Base-by-base conservation (phyloP, 768 basidiomycete genomes). In the Boletus subcaerulescens region DNA sequence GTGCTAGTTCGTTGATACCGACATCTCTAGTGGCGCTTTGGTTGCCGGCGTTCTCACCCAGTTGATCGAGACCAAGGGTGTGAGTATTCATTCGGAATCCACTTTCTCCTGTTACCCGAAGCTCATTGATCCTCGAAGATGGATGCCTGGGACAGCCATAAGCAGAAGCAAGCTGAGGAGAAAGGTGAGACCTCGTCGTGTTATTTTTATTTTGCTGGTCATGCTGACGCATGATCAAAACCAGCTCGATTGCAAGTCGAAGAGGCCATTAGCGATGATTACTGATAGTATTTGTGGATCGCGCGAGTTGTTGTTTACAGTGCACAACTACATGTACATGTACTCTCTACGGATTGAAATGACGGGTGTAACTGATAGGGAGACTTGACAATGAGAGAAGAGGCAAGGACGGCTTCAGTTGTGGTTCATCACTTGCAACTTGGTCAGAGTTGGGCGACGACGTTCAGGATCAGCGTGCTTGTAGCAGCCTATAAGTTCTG, bases 21-120 rank as follows among this genome's bases (percentile, higher is more conserved):
- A 38, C 22, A 5, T 48, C 22, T 33, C 17, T 48, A 65, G 64
- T 3, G 64, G 56, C 22, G 53, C 33, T 8, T 20, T 63, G 13
- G n/a, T 29, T 18, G 56, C 17, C 20, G 61, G 63, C 39, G 2
- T 0, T 36, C 5, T 29, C 26, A 42, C 53, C 24, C 60, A 22
- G 1, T 32, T 65, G 22, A 13, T 24, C 4, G 60, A 65, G 47
- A 63, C 64, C 12, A 65, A 65, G 24, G 64, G 64, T 18, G 62
- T 63, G 50, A 18, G 62, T 56, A 8, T 24, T 45, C 1, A 8
- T 36, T 14, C 11, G 33, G 5, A 17, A 5, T 3, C 38, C 17
- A 14, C 33, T 22, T 36, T 6, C 33, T 33, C 4, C 4, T 35
- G 13, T 31, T 3, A 3, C 26, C 8, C 12, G 15, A 29, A 26